These are phyloP conservation scores for Cladosporium sp. DNA, from an alignment of 2,329 filamentous ascomycete species.

Conservation along the genomic window DNA sequence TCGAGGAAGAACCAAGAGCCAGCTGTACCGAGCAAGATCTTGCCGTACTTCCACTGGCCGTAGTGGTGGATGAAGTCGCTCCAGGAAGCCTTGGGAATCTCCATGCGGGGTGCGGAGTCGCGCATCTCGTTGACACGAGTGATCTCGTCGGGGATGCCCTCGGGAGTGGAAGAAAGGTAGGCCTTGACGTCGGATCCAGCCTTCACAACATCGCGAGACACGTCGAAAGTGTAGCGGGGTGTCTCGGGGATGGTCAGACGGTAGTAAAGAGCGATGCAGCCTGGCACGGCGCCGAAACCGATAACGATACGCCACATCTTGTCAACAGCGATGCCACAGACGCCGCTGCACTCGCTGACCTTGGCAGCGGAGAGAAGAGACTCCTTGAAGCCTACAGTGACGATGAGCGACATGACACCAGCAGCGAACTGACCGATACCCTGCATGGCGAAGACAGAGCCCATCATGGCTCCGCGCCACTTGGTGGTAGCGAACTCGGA, in stretches of 20 bases:
- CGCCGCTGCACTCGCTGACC: slow-evolving; percentile 59
- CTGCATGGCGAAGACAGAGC: slow-evolving; percentile 83
- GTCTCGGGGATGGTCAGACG: slow-evolving; percentile 86
- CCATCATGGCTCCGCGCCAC: slow-evolving; percentile 87
- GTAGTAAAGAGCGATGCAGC: slow-evolving; percentile 80
- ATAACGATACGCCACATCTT: slow-evolving; percentile 86
- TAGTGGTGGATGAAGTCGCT: slow-evolving; percentile 72
- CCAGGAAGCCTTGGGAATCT: slow-evolving; percentile 70
- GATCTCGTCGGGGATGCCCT: slow-evolving; percentile 67
- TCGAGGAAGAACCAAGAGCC: slow-evolving; percentile 85
- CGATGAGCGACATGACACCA: slow-evolving; percentile 73
- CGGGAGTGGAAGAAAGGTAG: slow-evolving; percentile 67
- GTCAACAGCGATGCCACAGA: slow-evolving; percentile 71
- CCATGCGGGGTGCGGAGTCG: slow-evolving; percentile 56
- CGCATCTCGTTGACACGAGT: slow-evolving; percentile 60
- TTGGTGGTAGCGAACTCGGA: slow-evolving; percentile 85
- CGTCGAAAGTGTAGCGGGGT: slow-evolving; percentile 83
- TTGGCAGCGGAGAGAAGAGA: slow-evolving; percentile 38
- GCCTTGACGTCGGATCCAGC: slow-evolving; percentile 70
- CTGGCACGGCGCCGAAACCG: slow-evolving; percentile 77
- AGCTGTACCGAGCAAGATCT: slow-evolving; percentile 74
- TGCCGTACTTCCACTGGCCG: slow-evolving; percentile 67
- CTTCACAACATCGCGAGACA: slow-evolving; percentile 72
- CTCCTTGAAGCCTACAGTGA: slow-evolving; percentile 40
- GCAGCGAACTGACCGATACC: slow-evolving; percentile 77